A percentile compares a stretch with the other conserved stretches of the same genome.
phyloP scores from a whole-genome alignment of 768 basidiomycete genomes.

The Hydnomerulius pinastri region DNA sequence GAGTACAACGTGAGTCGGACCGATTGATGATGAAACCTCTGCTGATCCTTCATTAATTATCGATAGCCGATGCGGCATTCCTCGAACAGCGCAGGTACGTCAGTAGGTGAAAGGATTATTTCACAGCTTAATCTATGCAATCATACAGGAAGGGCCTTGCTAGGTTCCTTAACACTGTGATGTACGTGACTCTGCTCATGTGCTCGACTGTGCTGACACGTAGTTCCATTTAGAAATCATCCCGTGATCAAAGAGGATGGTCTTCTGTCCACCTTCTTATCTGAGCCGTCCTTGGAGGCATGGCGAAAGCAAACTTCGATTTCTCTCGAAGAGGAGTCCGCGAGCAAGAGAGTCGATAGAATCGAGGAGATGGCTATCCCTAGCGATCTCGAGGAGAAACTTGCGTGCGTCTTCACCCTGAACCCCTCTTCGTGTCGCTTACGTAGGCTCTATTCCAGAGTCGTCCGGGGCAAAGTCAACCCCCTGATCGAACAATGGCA shows the following conservation, averaged over 20 bases:
- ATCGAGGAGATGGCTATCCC: slow-evolving; percentile 93
- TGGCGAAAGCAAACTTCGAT: slow-evolving; percentile 83
- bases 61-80: slow-evolving; percentile 82
- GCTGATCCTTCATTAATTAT: slow-evolving; percentile 6
- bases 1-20: slow-evolving; percentile 83
- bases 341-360: slow-evolving; percentile 73
- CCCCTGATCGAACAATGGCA: slow-evolving; percentile 90
- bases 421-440: slow-evolving; percentile 1
- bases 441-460: slow-evolving; percentile 42
- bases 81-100: slow-evolving; percentile 83
- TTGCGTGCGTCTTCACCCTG: slow-evolving; percentile 51
- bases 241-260: slow-evolving; percentile 90
- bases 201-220: neutral
- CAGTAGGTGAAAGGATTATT: neutral
- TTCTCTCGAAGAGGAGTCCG: slow-evolving; percentile 86
- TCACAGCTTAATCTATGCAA: neutral
- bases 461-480: slow-evolving; percentile 73
- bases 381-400: slow-evolving; percentile 88
- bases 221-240: slow-evolving; percentile 67
- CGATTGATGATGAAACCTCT: too few species aligned
- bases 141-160: slow-evolving; percentile 69
- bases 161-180: slow-evolving; percentile 76
- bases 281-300: slow-evolving; percentile 79
- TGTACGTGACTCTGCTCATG: slow-evolving; percentile 47
- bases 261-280: slow-evolving; percentile 76